These are phyloP conservation scores for Hypoxylon lienhwacheense DNA, from an alignment of 495 filamentous ascomycete species.

Conservation along the genomic window DNA sequence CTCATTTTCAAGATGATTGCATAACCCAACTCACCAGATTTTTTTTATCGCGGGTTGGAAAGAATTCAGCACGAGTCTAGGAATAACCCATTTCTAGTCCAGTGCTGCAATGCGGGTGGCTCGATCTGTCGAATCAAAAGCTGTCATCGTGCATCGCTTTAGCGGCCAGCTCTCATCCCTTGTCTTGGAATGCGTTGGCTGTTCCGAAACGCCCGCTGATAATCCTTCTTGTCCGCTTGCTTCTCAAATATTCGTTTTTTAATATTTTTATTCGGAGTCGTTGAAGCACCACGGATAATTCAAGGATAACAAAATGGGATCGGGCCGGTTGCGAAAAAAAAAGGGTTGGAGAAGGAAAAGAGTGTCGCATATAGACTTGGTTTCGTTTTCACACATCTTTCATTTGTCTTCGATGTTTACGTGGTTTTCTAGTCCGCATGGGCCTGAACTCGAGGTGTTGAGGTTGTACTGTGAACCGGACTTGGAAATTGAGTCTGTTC, in stretches of 20 bases:
- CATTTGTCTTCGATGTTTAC: constrained; percentile 37
- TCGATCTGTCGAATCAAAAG: constrained; percentile 15
- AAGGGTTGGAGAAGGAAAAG: constrained; percentile 43
- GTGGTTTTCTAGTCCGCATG: constrained; percentile 30
- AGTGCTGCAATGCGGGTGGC: constrained; percentile 16
- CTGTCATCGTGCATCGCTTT: constrained; percentile 15
- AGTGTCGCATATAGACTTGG: constrained; percentile 50
- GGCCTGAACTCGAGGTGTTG: constrained; percentile 22
- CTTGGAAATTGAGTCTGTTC: constrained; percentile 29
- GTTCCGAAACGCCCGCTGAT: constrained; percentile 27
- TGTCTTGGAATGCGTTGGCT: constrained; percentile 26
- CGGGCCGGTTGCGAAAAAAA: constrained; percentile 41
- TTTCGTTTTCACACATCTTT: constrained; percentile 29
- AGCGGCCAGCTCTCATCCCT: constrained; percentile 20
- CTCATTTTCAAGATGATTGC: constrained; percentile 23
- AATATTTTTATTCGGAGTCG: constrained; percentile 37
- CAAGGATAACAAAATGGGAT: constrained; percentile 27
- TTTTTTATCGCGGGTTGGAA: constrained; percentile 6
- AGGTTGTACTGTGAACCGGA: constrained; percentile 38
- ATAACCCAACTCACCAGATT: constrained; percentile 13
- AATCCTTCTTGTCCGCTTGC: constrained; percentile 12
- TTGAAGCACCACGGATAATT: constrained; percentile 28
- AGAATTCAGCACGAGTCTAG: neutral
- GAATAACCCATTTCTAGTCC: constrained; percentile 17
- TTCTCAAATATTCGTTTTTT: constrained; percentile 33